Evolutionary conservation across 352 stramenopile species (phyloP).

Genomic region (Phytophthora sansomeana): DNA sequence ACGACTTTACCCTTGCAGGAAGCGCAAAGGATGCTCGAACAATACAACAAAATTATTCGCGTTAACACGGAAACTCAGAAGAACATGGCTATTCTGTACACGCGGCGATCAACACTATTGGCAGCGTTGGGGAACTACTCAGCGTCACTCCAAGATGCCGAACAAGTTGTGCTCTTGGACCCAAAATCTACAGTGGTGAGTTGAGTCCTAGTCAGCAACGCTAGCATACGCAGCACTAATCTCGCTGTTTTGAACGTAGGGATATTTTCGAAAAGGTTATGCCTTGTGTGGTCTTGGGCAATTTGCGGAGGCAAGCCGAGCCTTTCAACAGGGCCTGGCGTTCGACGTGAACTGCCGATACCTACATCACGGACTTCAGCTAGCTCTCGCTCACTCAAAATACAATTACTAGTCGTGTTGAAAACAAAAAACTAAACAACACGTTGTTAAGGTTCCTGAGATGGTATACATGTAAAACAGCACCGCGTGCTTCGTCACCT

Average conservation of each 20-base stretch:
- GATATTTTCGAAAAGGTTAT: slow-evolving; percentile 75
- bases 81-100: slow-evolving; percentile 68
- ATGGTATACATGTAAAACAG: too few species aligned
- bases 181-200: slow-evolving; percentile 62
- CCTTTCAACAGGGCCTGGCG: slow-evolving; percentile 72
- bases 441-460: too few species aligned
- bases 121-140: slow-evolving; percentile 58
- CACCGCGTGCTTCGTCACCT: too few species aligned
- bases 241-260: slow-evolving; percentile 30
- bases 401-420: slow-evolving; percentile 22
- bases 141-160: slow-evolving; percentile 58
- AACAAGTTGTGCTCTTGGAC: slow-evolving; percentile 57
- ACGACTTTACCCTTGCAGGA: slow-evolving; percentile 33
- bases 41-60: slow-evolving; percentile 76
- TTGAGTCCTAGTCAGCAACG: background rate
- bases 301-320: slow-evolving; percentile 62
- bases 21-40: slow-evolving; percentile 53
- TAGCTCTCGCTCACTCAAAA: slow-evolving; percentile 43
- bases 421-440: slow-evolving; percentile 1
- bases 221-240: background rate
- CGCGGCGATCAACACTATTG: slow-evolving; percentile 65
- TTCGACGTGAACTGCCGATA: slow-evolving; percentile 69
- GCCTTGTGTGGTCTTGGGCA: slow-evolving; percentile 58
- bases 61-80: slow-evolving; percentile 55
- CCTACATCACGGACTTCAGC: slow-evolving; percentile 63